Evolutionary conservation across 305 asterid species (phyloP), one percentile per base, ranked within the genome.

Genomic region (Fraxinus xanthoxyloides): DNA sequence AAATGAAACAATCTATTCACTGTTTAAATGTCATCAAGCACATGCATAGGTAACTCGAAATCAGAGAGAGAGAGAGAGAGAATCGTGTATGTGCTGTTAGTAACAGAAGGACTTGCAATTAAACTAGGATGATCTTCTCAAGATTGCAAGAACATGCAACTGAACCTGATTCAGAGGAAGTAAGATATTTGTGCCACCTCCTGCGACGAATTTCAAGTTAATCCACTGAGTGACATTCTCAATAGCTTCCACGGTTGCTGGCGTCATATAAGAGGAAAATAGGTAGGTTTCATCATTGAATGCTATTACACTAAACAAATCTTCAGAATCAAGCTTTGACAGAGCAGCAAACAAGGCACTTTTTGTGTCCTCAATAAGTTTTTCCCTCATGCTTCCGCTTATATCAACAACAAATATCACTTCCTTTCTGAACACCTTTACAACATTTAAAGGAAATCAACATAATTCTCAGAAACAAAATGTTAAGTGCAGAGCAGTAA

Each of bases 381-480:
- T 92, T 72, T 92, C 98, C 87, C 85, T 89, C 99, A 93, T 96
- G 90, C 99, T 96, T 80, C 95, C 95, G 85, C 99, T 96, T 88
- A 92, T 93, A 89, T 96, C 99, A 83, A 96, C 93, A 83, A 90
- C 91, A 91, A 93, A 94, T 46, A 94, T 90, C 83, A 96, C 90
- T 88, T 90, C 98, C 85, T 88, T 94, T 88, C 91, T 90, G 85
- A 92, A 94, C 80, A 85, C 89, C 99, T 96, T 32, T 82, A 81
- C 73, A 82, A 78, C 56, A 36, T 70, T 26, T 26, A 26, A 65
- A 65, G 73, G 35, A 24, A 24, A 65, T 65, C 17, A 26, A 65
- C 73, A 26, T 2, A 26, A 26, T 31, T 65, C 35, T 24, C 17
- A 15, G n/a, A 3, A 65, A 24, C 32, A 65, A 10, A 65, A 65